Evolutionary conservation across 345 rosid genomes (phyloP), one percentile per base, ranked within the genome.

Genomic region (Excoecaria cochinchinensis): DNA sequence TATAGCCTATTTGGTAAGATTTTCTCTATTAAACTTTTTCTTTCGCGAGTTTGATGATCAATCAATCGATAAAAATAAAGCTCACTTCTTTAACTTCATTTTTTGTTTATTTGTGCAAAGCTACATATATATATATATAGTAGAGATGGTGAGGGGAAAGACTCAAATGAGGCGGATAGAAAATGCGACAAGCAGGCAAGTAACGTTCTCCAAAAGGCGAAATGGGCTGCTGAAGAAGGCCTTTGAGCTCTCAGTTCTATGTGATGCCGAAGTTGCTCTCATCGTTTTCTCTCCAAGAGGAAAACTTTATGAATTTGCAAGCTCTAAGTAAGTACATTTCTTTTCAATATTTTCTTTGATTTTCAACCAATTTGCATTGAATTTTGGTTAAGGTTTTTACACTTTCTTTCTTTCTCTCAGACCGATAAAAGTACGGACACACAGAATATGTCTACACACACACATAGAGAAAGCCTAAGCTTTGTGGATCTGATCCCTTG

Each of bases 111-210:
- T 62, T 19, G 50, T 53, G n/a, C 6, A 4, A 16, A 38, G 47
- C 40, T 60, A 25, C 31, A 31, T 2, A 31, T 31, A 31, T 31
- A 31, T 31, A 31, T 31, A 31, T 31, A 31, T 31, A 9, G 3
- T 39, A 60, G 59, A 78, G 46, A 85, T 85, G 88, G 88, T 83
- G 78, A 81, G 88, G 46, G 88, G 88, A 58, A 85, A 85, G 84
- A 85, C 86, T 19, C 82, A 85, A 68, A 79, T 85, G 88, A 71
- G 78, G 79, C 82, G 86, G 56, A 85, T 85, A 78, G 88, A 85
- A 78, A 85, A 85, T 69, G 79, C 85, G 0, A 78, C 88, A 17
- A 85, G 85, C 84, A 80, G 88, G 81, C 85, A 85, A 75, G 88
- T 85, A 1, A 85, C 88, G 58, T 85, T 85, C 81, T 85, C 85